Percentiles rank a stretch among this genome's conserved stretches.
Conservation (phyloP, 768 basidiomycete genomes). For the Amanita phalloides region DNA sequence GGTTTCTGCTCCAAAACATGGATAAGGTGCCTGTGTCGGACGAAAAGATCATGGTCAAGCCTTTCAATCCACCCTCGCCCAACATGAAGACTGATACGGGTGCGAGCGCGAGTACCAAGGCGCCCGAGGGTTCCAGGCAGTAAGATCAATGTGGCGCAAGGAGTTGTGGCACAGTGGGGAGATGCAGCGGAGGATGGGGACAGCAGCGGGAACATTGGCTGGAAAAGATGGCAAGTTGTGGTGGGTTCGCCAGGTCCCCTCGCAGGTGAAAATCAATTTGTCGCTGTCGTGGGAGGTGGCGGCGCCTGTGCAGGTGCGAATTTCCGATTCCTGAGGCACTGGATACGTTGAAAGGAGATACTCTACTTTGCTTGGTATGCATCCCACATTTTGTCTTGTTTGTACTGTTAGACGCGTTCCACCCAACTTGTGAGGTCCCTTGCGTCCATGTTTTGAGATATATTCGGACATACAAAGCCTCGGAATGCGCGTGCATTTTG, state of each 20-base stretch:
- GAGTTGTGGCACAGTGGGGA: slow-evolving; percentile 11
- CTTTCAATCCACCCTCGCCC: slow-evolving; percentile 17
- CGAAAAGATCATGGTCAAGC: slow-evolving; percentile 19
- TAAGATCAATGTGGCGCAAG: slow-evolving; percentile 13
- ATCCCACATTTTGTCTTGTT: too few species aligned
- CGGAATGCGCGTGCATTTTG: too few species aligned
- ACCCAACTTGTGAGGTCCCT: too few species aligned
- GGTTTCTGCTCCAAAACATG: slow-evolving; percentile 24
- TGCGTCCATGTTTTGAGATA: too few species aligned
- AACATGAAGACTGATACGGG: neutral
- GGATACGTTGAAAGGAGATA: too few species aligned
- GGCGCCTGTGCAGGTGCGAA: slow-evolving; percentile 11
- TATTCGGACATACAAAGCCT: too few species aligned
- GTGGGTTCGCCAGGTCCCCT: slow-evolving; percentile 20
- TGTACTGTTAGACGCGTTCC: too few species aligned
- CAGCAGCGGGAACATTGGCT: slow-evolving; percentile 9
- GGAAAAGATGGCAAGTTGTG: slow-evolving; percentile 24
- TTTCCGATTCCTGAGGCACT: too few species aligned
- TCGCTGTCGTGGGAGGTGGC: slow-evolving; percentile 23
- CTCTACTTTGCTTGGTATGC: too few species aligned
- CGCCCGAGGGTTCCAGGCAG: slow-evolving; percentile 3
- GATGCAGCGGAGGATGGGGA: too few species aligned
- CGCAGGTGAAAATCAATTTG: slow-evolving; percentile 20
- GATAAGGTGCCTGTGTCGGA: slow-evolving; percentile 27
- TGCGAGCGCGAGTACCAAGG: neutral